Percentiles rank a stretch among this genome's conserved stretches.
phyloP scores from a whole-genome alignment of 2,329 filamentous ascomycete genomes.

The Ophiognomonia clavigignenti-juglandacearum region DNA sequence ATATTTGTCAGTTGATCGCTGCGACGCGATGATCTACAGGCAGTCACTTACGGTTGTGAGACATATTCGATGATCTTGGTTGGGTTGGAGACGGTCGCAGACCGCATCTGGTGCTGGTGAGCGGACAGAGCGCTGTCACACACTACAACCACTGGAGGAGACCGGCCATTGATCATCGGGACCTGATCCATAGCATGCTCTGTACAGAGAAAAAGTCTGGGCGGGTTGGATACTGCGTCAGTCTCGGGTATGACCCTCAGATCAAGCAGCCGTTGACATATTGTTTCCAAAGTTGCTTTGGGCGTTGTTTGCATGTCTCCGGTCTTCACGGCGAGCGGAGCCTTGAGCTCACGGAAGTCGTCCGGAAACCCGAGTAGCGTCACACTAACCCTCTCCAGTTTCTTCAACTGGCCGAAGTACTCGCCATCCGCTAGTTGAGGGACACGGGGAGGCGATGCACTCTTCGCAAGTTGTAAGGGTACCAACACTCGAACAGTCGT shows the following conservation, averaged over 20 bases:
- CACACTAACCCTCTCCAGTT: neutral
- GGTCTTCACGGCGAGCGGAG: neutral
- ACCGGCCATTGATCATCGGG: neutral
- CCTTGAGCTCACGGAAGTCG: neutral
- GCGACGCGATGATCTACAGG: no score
- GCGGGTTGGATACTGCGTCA: neutral
- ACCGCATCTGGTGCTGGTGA: no score
- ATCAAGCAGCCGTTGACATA: neutral
- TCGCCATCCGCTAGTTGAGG: neutral
- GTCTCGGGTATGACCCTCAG: neutral
- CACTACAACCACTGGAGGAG: constrained; percentile 6
- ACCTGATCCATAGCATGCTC: constrained; percentile 1
- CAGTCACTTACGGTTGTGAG: constrained; percentile 12
- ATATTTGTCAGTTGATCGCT: neutral
- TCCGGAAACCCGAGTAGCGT: constrained; percentile 4
- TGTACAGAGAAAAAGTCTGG: constrained; percentile 5
- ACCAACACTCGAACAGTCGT: constrained; percentile 20
- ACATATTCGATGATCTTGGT: constrained; percentile 5
- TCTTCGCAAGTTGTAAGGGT: constrained; percentile 6
- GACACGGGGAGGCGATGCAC: neutral
- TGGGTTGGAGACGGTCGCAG: neutral
- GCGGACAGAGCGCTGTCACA: constrained; percentile 10
- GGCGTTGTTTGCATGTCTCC: neutral
- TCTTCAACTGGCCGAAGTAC: neutral
- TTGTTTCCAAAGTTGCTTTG: neutral